Base-by-base conservation (phyloP, 192 early-diverging fungal genomes). In the Polychytrium aggregatum region DNA sequence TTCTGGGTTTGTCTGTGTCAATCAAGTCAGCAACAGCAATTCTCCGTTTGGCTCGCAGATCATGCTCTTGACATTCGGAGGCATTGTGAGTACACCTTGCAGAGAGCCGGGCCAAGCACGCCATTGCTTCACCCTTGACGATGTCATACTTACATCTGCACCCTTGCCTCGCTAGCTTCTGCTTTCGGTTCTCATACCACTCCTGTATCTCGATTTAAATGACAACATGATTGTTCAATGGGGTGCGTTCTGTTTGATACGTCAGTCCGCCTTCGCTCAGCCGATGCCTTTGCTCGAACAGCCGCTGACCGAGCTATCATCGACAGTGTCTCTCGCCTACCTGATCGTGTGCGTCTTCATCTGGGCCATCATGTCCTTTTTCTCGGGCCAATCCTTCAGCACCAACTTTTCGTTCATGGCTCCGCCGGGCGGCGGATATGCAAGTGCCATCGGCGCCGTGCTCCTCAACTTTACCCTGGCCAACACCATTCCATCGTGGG, bases 171-270 rank as follows among this genome's bases (percentile, higher is more conserved):
- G 7, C 27, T 27, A 50, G 55, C 31, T 55, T 46, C 48, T 59
- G 50, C 37, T 54, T 14, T 56, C 55, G 0, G 52, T 84, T 53
- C 67, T 82, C 3, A 37, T 76, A 16, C 82, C 83, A 14, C 48
- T 82, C 4, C 70, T 76, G 13, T 47, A 72, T 7, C 63, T 84
- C 45, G 71, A 79, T 36, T 54, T 86, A 8, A 74, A 76, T 25
- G 82, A 84, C 30, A 86, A 84, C 47, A 71, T 86, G 45, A 75
- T 72, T 40, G 54, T 86, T 5, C 83, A 86, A 50, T 60, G 71
- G 26, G 41, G 65, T 68, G 55, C 11, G 52, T n/a, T n/a, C n/a
- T n/a, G n/a, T n/a, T n/a, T n/a, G n/a, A n/a, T n/a, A n/a, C n/a
- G n/a, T n/a, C n/a, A n/a, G n/a, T n/a, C n/a, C n/a, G n/a, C n/a